Percentiles rank a stretch among this genome's conserved stretches.
phyloP scores from a whole-genome alignment of 2,329 filamentous ascomycete genomes.

The Arthroderma sp. region DNA sequence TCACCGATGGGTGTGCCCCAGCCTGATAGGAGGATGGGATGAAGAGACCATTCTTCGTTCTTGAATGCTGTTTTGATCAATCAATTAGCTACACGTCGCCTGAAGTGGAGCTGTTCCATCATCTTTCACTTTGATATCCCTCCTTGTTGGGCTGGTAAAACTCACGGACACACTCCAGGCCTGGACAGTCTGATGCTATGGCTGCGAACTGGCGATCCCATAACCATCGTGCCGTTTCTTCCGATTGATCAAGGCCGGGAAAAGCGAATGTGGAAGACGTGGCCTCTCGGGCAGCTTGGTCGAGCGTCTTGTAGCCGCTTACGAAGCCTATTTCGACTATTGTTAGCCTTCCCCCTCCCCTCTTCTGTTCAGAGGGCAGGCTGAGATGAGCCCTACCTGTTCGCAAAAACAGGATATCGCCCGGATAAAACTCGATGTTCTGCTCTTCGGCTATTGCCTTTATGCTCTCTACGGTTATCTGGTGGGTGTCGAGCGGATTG shows the following conservation, averaged over 20 bases:
- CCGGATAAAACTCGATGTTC: constrained; percentile 32
- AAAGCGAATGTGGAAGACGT: constrained; percentile 27
- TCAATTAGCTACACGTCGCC: constrained; percentile 28
- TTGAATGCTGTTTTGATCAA: too few relatives aligned
- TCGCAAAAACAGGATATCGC: constrained; percentile 41
- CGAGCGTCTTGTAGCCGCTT: constrained; percentile 29
- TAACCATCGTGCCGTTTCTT: constrained; percentile 42
- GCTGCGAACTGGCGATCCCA: constrained; percentile 46
- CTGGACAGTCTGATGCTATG: constrained; percentile 44
- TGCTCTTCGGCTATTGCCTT: constrained; percentile 28
- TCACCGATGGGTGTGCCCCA: constrained; percentile 40
- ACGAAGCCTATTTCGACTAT: constrained; percentile 10
- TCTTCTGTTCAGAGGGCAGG: too few relatives aligned
- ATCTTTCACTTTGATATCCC: neutral
- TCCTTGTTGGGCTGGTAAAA: constrained; percentile 6
- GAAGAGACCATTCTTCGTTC: constrained; percentile 26
- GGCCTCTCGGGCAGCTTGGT: constrained; percentile 19
- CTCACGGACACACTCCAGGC: constrained; percentile 34
- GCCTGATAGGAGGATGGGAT: constrained; percentile 38
- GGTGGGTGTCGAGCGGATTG: constrained; percentile 29
- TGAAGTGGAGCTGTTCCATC: constrained; percentile 4
- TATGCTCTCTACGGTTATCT: constrained; percentile 24
- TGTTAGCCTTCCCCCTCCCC: too few relatives aligned
- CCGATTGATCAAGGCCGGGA: constrained; percentile 38
- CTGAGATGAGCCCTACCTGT: constrained; percentile 23